These are phyloP conservation scores for Auricularia sp. DNA, from an alignment of 768 basidiomycete species.

Conservation along the genomic window DNA sequence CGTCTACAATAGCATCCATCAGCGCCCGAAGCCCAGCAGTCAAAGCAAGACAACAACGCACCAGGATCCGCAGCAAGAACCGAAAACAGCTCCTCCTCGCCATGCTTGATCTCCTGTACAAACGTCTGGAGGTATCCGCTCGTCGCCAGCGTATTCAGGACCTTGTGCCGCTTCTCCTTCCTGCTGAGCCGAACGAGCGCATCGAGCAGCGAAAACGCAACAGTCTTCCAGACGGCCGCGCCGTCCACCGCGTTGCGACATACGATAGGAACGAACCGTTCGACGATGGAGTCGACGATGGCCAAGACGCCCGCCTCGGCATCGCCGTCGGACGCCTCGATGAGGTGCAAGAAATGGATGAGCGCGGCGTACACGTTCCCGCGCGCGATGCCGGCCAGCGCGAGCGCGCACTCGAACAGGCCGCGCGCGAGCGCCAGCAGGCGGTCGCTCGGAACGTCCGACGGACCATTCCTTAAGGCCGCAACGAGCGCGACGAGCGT, in stretches of 20 bases:
- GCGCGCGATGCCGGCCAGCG: slow-evolving; percentile 76
- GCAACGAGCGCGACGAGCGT: slow-evolving; percentile 73
- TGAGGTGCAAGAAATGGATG: slow-evolving; percentile 82
- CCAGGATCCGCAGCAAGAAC: slow-evolving; percentile 87
- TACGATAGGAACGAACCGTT: slow-evolving; percentile 60
- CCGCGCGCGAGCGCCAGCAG: slow-evolving; percentile 63
- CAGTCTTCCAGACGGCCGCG: slow-evolving; percentile 93
- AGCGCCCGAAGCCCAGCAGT: neutral
- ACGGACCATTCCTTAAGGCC: slow-evolving; percentile 77
- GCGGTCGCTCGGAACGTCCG: slow-evolving; percentile 73
- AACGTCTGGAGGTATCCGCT: slow-evolving; percentile 78
- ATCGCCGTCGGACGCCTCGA: slow-evolving; percentile 19
- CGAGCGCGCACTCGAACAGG: slow-evolving; percentile 64
- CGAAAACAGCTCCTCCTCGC: slow-evolving; percentile 60
- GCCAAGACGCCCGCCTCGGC: slow-evolving; percentile 49
- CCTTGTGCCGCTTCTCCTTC: slow-evolving; percentile 54
- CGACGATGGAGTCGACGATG: slow-evolving; percentile 57
- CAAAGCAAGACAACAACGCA: slow-evolving; percentile 25
- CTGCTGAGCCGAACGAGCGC: slow-evolving; percentile 65
- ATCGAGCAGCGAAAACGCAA: slow-evolving; percentile 86
- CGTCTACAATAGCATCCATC: slow-evolving; percentile 40
- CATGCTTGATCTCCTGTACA: slow-evolving; percentile 74
- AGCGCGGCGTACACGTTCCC: slow-evolving; percentile 92
- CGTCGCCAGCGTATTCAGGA: slow-evolving; percentile 49
- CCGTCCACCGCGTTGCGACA: slow-evolving; percentile 92